These are phyloP conservation scores for Dryas drummondii DNA, from an alignment of 306 rosid species.

Conservation along the genomic window DNA sequence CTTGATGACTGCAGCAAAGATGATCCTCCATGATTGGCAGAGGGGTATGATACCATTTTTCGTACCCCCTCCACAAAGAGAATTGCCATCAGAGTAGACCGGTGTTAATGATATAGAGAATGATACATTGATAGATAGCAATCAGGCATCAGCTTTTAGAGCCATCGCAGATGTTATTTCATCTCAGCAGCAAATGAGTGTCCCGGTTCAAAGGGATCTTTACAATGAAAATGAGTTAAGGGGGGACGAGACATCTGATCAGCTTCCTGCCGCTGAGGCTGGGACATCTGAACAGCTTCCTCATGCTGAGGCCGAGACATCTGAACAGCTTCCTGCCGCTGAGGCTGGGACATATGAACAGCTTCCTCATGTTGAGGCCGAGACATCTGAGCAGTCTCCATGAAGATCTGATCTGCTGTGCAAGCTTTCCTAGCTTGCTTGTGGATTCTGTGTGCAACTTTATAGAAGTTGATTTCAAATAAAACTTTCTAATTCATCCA, in stretches of 20 bases:
- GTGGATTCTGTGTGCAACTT: no score
- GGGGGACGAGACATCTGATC: constrained; percentile 12
- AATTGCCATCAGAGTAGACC: constrained; percentile 45
- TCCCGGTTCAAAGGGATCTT: constrained; percentile 77
- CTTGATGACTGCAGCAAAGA: constrained; percentile 83
- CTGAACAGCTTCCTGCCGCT: constrained; percentile 14
- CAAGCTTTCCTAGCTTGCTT: no score
- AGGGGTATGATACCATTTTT: constrained; percentile 94
- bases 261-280: no score
- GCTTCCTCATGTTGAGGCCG: constrained; percentile 14
- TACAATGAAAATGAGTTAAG: constrained; percentile 57
- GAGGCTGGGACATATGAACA: constrained; percentile 15
- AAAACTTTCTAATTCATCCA: no score
- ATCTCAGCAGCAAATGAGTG: constrained; percentile 67
- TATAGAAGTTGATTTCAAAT: no score
- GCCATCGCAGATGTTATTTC: constrained; percentile 79
- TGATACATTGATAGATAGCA: constrained; percentile 40
- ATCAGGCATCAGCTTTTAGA: constrained; percentile 71
- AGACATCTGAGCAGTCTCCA: constrained; percentile 15
- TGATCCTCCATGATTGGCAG: constrained; percentile 97
- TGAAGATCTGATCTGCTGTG: no score
- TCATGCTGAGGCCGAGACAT: no score
- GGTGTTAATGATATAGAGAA: constrained; percentile 33
- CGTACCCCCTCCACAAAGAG: constrained; percentile 66
- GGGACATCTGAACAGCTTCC: no score